Conservation (phyloP, 371 early-diverging fungal species). For the Mortierella sp. region DNA sequence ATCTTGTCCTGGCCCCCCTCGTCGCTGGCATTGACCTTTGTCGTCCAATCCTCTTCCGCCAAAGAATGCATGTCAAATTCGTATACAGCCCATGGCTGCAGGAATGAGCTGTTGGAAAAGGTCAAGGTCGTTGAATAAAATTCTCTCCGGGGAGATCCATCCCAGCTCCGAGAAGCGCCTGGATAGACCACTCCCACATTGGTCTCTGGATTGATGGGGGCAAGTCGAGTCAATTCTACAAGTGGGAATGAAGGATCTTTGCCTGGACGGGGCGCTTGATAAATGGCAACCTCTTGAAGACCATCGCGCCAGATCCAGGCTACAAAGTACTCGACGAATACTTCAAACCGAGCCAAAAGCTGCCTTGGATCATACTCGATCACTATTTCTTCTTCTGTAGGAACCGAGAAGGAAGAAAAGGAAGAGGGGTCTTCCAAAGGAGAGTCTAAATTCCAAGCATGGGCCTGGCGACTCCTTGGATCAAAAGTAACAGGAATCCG, state of each 20-base stretch:
- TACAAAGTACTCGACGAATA: constrained; percentile 54
- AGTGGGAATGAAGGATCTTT: constrained; percentile 10
- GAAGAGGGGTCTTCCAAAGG: no score
- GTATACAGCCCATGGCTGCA: constrained; percentile 45
- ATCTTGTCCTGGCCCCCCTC: background rate
- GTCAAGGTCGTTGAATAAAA: constrained; percentile 29
- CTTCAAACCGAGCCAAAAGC: constrained; percentile 57
- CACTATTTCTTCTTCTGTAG: constrained; percentile 16
- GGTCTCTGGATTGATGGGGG: constrained; percentile 21
- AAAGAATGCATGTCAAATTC: constrained; percentile 35
- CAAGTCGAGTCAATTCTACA: constrained; percentile 18
- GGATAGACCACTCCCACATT: constrained; percentile 33
- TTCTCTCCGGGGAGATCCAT: constrained; percentile 19
- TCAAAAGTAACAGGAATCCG: constrained; percentile 25
- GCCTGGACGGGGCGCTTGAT: constrained; percentile 22
- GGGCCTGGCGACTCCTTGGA: background rate
- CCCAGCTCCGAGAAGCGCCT: constrained; percentile 11
- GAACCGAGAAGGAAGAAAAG: background rate
- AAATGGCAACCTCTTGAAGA: constrained; percentile 41
- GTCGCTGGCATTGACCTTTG: background rate
- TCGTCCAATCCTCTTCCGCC: constrained; percentile 29
- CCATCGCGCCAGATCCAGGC: constrained; percentile 58
- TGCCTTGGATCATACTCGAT: constrained; percentile 24
- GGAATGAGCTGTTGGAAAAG: constrained; percentile 39
- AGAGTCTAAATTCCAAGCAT: no score